These are phyloP conservation scores for Phytophthora pinifolia DNA, from an alignment of 352 stramenopile genomes.

Conservation along the genomic window DNA sequence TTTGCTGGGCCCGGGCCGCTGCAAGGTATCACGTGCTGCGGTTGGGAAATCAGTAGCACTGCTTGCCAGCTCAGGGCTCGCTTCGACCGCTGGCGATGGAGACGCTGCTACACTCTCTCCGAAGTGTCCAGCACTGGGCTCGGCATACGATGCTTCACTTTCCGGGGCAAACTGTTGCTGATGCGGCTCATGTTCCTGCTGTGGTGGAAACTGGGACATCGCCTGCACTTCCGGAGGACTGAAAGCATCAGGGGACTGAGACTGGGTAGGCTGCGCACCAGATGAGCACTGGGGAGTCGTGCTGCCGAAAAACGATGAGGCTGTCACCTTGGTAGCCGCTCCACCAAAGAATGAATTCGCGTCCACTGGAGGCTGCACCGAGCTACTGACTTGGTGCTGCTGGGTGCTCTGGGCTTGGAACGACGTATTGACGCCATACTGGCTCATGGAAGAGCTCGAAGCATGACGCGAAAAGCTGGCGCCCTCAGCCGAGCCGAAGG, in stretches of 20 bases:
- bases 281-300: slow-evolving; percentile 21
- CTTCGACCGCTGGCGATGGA: neutral
- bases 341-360: slow-evolving; percentile 31
- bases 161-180: neutral
- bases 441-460: slow-evolving; percentile 30
- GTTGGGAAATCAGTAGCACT: neutral
- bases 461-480: slow-evolving; percentile 19
- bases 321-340: slow-evolving; percentile 11
- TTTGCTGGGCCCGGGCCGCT: slow-evolving; percentile 9
- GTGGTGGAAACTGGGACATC: slow-evolving; percentile 1
- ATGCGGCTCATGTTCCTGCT: slow-evolving; percentile 11
- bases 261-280: slow-evolving; percentile 10
- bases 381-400: slow-evolving; percentile 6
- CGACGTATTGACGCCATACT: slow-evolving; percentile 17
- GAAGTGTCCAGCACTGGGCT: slow-evolving; percentile 8
- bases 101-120: slow-evolving; percentile 3
- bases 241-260: slow-evolving; percentile 5
- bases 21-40: slow-evolving; percentile 4
- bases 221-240: slow-evolving; percentile 6
- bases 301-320: slow-evolving; percentile 37
- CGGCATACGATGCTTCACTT: slow-evolving; percentile 3
- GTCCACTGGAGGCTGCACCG: slow-evolving; percentile 13
- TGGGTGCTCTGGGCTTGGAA: slow-evolving; percentile 9
- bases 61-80: neutral
- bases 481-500: slow-evolving; percentile 23